Evolutionary conservation across 2,329 filamentous ascomycete genomes (phyloP).

Genomic region (Podosphaera fusca): DNA sequence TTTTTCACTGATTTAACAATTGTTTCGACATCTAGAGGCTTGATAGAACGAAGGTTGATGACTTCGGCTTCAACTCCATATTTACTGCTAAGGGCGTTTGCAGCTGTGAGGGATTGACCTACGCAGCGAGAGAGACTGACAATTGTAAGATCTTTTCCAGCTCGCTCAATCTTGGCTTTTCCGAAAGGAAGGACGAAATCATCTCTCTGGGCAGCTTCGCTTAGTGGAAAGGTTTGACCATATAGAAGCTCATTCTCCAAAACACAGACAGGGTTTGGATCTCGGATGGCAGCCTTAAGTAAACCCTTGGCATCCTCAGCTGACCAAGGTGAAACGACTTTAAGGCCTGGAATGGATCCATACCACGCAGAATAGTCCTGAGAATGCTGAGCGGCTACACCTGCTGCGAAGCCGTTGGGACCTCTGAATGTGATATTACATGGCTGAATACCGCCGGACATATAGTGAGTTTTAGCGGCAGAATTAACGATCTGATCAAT

Average conservation of each 20-base stretch:
- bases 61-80: slow-evolving; percentile 93
- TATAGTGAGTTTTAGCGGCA: slow-evolving; percentile 96
- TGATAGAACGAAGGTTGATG: slow-evolving; percentile 92
- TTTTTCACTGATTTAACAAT: slow-evolving; percentile 98
- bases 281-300: slow-evolving; percentile 89
- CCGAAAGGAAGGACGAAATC: slow-evolving; percentile 95
- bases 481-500: slow-evolving; percentile 99
- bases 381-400: slow-evolving; percentile 93
- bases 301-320: slow-evolving; percentile 96
- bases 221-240: slow-evolving; percentile 90
- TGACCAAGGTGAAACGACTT: slow-evolving; percentile 92
- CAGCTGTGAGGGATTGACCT: slow-evolving; percentile 70
- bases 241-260: slow-evolving; percentile 82
- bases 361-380: slow-evolving; percentile 99
- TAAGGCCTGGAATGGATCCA: slow-evolving; percentile 88
- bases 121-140: slow-evolving; percentile 89
- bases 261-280: slow-evolving; percentile 89
- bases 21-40: slow-evolving; percentile 83
- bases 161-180: slow-evolving; percentile 96
- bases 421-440: slow-evolving; percentile 99
- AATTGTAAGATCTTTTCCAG: slow-evolving; percentile 87
- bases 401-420: slow-evolving; percentile 89
- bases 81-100: slow-evolving; percentile 81
- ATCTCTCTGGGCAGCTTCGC: slow-evolving; percentile 79
- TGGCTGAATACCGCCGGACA: slow-evolving; percentile 97